Base-by-base conservation (phyloP, 306 rosid species). In the Quercus bicolor region DNA sequence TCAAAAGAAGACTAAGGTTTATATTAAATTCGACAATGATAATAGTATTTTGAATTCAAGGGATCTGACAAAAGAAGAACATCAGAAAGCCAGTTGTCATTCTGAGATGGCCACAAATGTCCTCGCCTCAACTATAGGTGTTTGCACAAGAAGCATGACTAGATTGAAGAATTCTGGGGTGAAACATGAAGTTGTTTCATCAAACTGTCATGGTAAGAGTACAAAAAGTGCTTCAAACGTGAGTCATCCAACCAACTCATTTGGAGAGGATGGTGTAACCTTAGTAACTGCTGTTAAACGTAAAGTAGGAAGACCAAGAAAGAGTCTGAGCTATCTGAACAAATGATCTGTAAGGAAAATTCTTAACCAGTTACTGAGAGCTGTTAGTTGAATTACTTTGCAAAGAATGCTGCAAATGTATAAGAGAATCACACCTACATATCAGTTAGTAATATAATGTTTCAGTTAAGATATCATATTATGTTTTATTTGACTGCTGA, bases 111-210 rank as follows among this genome's bases (percentile, higher is more conserved):
- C 21, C 33, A 8, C 8, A 24, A 34, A 68, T n/a, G 52, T 68
- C 72, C 28, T 68, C 1, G 2, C 51, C 28, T 5, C 72, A 68
- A 68, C 52, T 19, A 33, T 18, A 79, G 53, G 82, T 18, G 69
- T 77, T 77, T 74, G 55, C 29, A 72, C 85, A 11, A 83, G 83
- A 86, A 86, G 77, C 84, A 81, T 75, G 85, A 56, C 79, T 34
- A 75, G 72, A 70, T 75, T 37, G 68, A 37, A 64, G 72, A 68
- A 68, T 66, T 33, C 43, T 18, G 34, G 26, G n/a, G 19, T 18
- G 52, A 14, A 66, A 19, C 71, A 33, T 9, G 71, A 66, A 66
- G 71, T 33, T 19, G 72, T 34, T 9, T 34, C 52, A 34, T 13
- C 52, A 18, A 24, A 19, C 4, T 3, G 52, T 4, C 20, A 66